phyloP scores from a whole-genome alignment of 352 stramenopile genomes.

The Globisporangium alternatum region DNA sequence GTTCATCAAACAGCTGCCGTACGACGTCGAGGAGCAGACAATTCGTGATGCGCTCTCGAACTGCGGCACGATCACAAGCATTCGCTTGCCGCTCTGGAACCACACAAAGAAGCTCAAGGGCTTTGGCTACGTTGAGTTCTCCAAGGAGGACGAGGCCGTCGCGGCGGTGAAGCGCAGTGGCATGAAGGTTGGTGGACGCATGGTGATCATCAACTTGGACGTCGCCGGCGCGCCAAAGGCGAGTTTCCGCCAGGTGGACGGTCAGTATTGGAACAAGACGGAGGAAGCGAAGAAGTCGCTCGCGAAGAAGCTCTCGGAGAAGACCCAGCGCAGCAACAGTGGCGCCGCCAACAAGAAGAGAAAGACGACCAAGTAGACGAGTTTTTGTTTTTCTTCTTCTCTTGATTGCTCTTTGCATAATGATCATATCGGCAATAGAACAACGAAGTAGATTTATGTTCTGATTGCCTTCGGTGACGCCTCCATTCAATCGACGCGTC shows the following conservation, averaged over 20 bases:
- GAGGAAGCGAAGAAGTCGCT: conserved; percentile 82
- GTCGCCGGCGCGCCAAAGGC: conserved; percentile 87
- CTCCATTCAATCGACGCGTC: background rate
- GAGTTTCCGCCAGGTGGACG: conserved; percentile 86
- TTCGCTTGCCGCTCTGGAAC: conserved; percentile 93
- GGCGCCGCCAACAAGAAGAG: conserved; percentile 40
- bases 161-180: conserved; percentile 70
- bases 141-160: conserved; percentile 70
- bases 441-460: conserved; percentile 1
- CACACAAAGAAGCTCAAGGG: conserved; percentile 95
- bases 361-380: conserved; percentile 26
- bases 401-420: background rate
- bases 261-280: conserved; percentile 87
- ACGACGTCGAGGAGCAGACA: conserved; percentile 84
- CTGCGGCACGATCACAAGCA: conserved; percentile 90
- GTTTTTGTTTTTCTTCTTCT: background rate
- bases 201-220: conserved; percentile 93
- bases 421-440: conserved; percentile 8
- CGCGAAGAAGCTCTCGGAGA: conserved; percentile 69
- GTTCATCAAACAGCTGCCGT: conserved; percentile 95
- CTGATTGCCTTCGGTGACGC: background rate
- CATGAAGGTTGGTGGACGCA: conserved; percentile 86
- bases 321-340: conserved; percentile 36
- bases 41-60: conserved; percentile 80
- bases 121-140: conserved; percentile 94